Percentiles rank a stretch among this genome's conserved stretches.
phyloP scores from a whole-genome alignment of 108 stramenopile genomes.

The Cyclotella sp. region DNA sequence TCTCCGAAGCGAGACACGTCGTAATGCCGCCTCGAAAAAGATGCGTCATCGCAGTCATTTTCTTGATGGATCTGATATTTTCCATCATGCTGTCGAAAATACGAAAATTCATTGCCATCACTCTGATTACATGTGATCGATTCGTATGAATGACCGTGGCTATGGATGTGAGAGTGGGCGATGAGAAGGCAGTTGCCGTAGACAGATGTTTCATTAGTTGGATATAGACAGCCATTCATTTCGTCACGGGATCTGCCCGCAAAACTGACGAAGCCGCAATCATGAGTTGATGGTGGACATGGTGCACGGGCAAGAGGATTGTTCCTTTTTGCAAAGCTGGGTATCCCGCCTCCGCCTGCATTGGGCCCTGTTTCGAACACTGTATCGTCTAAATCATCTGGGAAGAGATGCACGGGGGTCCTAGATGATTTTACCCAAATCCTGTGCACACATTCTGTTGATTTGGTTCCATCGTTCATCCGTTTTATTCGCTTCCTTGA shows the following conservation, averaged over 20 bases:
- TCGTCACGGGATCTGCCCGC: not conserved
- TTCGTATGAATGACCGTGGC: too few species aligned
- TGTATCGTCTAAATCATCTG: not conserved
- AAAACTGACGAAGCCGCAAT: not conserved
- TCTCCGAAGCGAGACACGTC: too few species aligned
- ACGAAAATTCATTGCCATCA: too few species aligned
- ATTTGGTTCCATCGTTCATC: constrained; percentile 42
- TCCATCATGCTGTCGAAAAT: too few species aligned
- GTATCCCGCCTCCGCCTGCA: not conserved
- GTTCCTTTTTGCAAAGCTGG: constrained; percentile 2
- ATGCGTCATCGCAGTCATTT: too few species aligned
- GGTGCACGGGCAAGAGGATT: not conserved
- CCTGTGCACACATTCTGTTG: constrained; percentile 38
- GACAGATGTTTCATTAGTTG: not conserved
- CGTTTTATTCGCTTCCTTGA: constrained; percentile 36
- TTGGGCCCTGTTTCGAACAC: not conserved
- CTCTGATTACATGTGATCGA: too few species aligned
- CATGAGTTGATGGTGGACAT: not conserved
- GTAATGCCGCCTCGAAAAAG: too few species aligned
- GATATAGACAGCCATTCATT: not conserved
- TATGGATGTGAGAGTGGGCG: too few species aligned
- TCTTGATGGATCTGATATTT: too few species aligned
- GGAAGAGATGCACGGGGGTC: too few species aligned
- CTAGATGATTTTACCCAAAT: constrained; percentile 44
- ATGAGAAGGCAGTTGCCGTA: not conserved